Percentiles rank a stretch among this genome's conserved stretches.
These are phyloP conservation scores for Dissophora ornata DNA, from an alignment of 192 early-diverging fungal species.

Conservation along the genomic window DNA sequence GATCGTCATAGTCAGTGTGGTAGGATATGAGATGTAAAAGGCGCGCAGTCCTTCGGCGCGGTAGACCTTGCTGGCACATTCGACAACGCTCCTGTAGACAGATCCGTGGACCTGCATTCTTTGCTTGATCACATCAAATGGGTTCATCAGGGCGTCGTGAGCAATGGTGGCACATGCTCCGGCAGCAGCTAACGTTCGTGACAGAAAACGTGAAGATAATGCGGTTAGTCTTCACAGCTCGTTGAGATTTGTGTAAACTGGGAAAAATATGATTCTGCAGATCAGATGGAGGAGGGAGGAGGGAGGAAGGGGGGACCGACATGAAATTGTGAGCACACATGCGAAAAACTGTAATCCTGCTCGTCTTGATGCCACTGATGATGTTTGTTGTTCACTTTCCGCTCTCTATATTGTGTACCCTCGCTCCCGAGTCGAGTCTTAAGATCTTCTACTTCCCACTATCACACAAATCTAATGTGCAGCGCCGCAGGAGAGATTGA, in stretches of 20 bases:
- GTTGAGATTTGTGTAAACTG: too few relatives aligned
- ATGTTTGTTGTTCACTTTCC: too few relatives aligned
- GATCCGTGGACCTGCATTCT: slow-evolving; percentile 92
- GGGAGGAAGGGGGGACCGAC: background rate
- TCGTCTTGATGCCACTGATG: too few relatives aligned
- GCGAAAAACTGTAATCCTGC: background rate
- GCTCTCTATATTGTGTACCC: too few relatives aligned
- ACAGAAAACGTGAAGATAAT: background rate
- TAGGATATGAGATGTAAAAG: slow-evolving; percentile 95
- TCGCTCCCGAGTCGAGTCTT: too few relatives aligned
- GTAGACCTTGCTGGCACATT: slow-evolving; percentile 79
- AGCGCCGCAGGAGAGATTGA: too few relatives aligned
- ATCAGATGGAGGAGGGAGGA: too few relatives aligned
- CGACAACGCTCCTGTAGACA: slow-evolving; percentile 71
- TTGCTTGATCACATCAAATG: slow-evolving; percentile 98
- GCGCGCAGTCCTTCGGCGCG: slow-evolving; percentile 83
- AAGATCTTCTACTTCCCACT: too few relatives aligned
- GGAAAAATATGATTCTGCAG: too few relatives aligned
- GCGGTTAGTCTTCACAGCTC: background rate
- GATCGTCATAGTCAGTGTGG: slow-evolving; percentile 93
- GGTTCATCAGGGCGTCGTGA: slow-evolving; percentile 94
- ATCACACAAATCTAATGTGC: too few relatives aligned
- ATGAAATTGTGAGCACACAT: background rate
- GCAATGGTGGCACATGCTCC: slow-evolving; percentile 90
- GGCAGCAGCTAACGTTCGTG: slow-evolving; percentile 70